Evolutionary conservation across 768 basidiomycete genomes (phyloP).

Genomic region (Sporobolomyces phaffii): DNA sequence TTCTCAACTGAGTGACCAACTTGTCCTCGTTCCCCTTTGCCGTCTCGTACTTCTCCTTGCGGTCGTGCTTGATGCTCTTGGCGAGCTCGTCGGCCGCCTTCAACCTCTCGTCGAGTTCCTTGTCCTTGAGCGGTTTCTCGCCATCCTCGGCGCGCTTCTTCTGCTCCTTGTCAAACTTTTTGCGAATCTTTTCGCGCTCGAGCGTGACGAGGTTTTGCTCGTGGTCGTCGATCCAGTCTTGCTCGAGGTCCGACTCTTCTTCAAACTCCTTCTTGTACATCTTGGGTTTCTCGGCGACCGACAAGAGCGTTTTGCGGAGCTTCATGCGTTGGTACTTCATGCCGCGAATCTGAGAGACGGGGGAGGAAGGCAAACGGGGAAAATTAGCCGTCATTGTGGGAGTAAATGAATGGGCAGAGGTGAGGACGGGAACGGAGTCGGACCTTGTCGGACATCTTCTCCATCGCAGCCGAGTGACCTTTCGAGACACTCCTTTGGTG

Average conservation of each 20-base stretch:
- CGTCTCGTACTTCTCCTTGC: conserved; percentile 63
- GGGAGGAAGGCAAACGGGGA: too few species aligned
- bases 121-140: conserved; percentile 47
- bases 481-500: conserved; percentile 94
- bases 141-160: conserved; percentile 51
- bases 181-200: conserved; percentile 69
- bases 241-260: conserved; percentile 89
- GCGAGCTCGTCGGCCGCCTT: conserved; percentile 69
- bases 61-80: conserved; percentile 67
- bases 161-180: conserved; percentile 92
- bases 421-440: too few species aligned
- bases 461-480: conserved; percentile 87
- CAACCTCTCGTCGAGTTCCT: conserved; percentile 61
- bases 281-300: conserved; percentile 73
- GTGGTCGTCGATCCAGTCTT: conserved; percentile 75
- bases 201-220: conserved; percentile 71
- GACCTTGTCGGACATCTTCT: conserved; percentile 87
- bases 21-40: conserved; percentile 64
- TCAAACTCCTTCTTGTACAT: conserved; percentile 54
- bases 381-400: too few species aligned
- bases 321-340: conserved; percentile 98
- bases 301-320: conserved; percentile 78
- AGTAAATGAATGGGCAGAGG: too few species aligned
- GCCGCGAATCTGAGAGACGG: conserved; percentile 62
- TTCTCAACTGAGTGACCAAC: conserved; percentile 70